Conservation (phyloP, 495 filamentous ascomycete species). For the Neurospora hispaniola region DNA sequence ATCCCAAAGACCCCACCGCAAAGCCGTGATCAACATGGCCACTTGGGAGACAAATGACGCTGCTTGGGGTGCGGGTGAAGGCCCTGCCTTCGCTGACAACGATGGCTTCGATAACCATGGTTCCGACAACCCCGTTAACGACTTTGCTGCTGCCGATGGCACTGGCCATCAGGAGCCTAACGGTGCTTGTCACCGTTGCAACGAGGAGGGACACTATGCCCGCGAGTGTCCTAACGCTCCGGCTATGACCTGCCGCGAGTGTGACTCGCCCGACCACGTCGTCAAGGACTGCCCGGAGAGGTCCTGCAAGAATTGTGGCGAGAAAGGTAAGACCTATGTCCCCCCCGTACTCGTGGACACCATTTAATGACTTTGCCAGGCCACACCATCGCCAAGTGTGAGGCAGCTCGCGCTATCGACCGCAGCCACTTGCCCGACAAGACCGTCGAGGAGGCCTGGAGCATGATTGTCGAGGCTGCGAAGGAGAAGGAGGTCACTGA, state of each 20-base stretch:
- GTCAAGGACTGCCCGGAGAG: conserved; percentile 56
- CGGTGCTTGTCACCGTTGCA: conserved; percentile 63
- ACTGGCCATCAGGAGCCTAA: background rate
- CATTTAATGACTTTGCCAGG: conserved; percentile 33
- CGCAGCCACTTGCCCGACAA: conserved; percentile 47
- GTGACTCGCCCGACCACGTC: conserved; percentile 57
- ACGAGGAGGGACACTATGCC: conserved; percentile 56
- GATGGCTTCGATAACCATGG: background rate
- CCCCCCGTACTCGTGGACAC: background rate
- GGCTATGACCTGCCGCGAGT: conserved; percentile 58
- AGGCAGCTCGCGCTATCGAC: conserved; percentile 57
- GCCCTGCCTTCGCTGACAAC: background rate
- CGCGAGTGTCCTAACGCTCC: conserved; percentile 53
- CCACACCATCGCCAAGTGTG: conserved; percentile 57
- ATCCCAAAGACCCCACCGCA: background rate
- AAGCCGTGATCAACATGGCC: background rate
- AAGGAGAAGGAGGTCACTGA: conserved; percentile 58
- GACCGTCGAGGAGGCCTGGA: conserved; percentile 60
- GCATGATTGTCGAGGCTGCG: conserved; percentile 49
- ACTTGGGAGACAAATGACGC: background rate
- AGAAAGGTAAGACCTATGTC: conserved; percentile 47
- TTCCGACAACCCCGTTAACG: background rate
- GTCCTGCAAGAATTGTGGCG: conserved; percentile 65
- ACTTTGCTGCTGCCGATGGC: background rate
- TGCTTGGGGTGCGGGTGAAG: background rate